These are phyloP conservation scores for Scedosporium dehoogii DNA, from an alignment of 2,329 filamentous ascomycete species.

Conservation along the genomic window DNA sequence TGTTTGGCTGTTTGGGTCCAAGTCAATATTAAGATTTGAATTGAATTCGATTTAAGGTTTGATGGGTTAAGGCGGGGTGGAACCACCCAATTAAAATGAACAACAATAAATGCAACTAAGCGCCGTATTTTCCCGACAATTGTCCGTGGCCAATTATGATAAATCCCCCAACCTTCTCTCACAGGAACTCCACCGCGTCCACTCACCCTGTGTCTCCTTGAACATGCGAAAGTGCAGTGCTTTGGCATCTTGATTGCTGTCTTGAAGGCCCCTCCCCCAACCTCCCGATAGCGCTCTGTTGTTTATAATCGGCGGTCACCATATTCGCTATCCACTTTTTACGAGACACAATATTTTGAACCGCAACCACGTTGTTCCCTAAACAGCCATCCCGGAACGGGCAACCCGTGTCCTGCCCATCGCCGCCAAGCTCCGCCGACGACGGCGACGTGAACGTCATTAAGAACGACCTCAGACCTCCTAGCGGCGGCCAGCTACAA, in stretches of 20 bases:
- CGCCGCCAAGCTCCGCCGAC: conserved; percentile 9
- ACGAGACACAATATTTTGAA: conserved; percentile 8
- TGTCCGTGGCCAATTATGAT: not conserved
- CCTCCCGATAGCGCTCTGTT: not conserved
- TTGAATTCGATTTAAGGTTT: not conserved
- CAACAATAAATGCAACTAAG: not conserved
- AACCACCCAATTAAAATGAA: not conserved
- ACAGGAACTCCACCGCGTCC: not conserved
- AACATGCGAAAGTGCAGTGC: too few species aligned
- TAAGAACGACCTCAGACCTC: conserved; percentile 12
- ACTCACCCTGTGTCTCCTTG: too few species aligned
- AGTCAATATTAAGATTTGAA: not conserved
- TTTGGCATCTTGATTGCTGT: too few species aligned
- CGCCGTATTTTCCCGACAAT: conserved; percentile 1
- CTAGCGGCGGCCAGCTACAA: conserved; percentile 34
- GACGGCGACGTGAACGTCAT: conserved; percentile 13
- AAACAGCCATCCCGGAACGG: conserved; percentile 32
- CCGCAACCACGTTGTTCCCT: conserved; percentile 38
- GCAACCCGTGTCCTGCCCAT: conserved; percentile 20
- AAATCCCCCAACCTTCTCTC: not conserved
- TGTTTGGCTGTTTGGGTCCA: too few species aligned
- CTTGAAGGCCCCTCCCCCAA: not conserved
- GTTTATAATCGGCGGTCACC: not conserved
- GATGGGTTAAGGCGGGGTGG: too few species aligned
- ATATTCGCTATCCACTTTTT: not conserved